Base-by-base conservation (phyloP, 2,329 filamentous ascomycete genomes). In the Colletotrichum lindemuthianum region DNA sequence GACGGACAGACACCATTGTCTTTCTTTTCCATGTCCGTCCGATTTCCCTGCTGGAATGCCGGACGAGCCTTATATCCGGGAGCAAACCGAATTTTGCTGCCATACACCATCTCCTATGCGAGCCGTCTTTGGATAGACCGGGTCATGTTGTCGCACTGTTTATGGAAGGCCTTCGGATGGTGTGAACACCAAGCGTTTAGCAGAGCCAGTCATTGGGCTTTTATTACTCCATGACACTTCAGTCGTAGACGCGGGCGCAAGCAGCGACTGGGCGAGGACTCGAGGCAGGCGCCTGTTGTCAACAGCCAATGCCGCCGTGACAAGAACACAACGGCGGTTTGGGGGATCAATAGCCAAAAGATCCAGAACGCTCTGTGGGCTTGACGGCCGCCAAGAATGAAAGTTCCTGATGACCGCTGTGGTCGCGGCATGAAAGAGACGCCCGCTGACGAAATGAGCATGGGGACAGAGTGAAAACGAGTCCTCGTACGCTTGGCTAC, bases 1-100 rank as follows among this genome's bases (percentile, higher is more conserved):
- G 54, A 51, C 34, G 37, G 36, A 40, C 33, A 36, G 37, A 32
- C 34, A 48, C 59, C 45, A 54, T 53, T 11, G 39, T 50, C 15
- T 58, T 47, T 32, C 37, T 61, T 52, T 44, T 58, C 24, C 24
- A 48, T 15, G 33, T 53, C 54, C 54, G 48, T 53, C 48, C 54
- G 48, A 52, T 40, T 37, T 55, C 45, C 32, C 33, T 16, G 16
- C 34, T 47, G 57, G 50, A 24, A n/a, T 16, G 16, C 34, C 41
- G 57, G 50, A 24, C 24, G 45, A 16, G 37, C 15, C 15, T n/a
- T 50, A 51, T 51, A 45, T 61, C 57, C 61, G 59, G 43, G 15
- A 11, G 33, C 39, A 24, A 33, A 54, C 16, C 37, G 37, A 32
- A 32, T 34, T 36, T 43, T 16, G 36, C 50, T 15, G 41, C 36